A percentile compares a stretch with the other conserved stretches of the same genome.
Evolutionary conservation across 129 eudicot genomes (phyloP).

Genomic region (Centaurea solstitialis): DNA sequence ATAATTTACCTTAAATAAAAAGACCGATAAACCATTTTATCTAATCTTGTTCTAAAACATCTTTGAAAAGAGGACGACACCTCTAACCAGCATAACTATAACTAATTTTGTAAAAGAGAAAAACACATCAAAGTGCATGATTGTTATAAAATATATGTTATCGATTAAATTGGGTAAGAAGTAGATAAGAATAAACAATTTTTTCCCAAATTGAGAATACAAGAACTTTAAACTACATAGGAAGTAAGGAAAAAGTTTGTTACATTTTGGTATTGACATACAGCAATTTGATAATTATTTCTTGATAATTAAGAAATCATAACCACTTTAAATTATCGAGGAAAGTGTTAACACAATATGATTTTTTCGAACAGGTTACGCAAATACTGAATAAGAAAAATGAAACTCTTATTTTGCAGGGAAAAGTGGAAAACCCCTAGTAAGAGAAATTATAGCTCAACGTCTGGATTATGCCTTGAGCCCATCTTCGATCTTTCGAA

Average conservation of each 20-base stretch:
- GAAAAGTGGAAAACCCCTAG: background rate
- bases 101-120: background rate
- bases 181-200: background rate
- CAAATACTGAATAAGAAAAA: background rate
- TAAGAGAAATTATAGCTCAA: background rate
- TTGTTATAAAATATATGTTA: background rate
- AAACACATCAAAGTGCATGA: background rate
- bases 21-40: background rate
- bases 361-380: background rate
- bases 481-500: constrained; percentile 39
- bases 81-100: background rate
- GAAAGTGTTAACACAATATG: background rate
- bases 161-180: background rate
- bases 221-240: background rate
- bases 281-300: background rate
- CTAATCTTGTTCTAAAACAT: background rate
- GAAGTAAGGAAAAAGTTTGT: background rate
- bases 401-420: background rate
- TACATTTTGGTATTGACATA: background rate
- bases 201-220: background rate
- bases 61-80: background rate
- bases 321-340: background rate
- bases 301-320: background rate
- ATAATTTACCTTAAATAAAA: background rate
- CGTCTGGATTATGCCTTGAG: constrained; percentile 9